Evolutionary conservation across 108 stramenopile genomes (phyloP).

Genomic region (Fragilaria crotonensis): DNA sequence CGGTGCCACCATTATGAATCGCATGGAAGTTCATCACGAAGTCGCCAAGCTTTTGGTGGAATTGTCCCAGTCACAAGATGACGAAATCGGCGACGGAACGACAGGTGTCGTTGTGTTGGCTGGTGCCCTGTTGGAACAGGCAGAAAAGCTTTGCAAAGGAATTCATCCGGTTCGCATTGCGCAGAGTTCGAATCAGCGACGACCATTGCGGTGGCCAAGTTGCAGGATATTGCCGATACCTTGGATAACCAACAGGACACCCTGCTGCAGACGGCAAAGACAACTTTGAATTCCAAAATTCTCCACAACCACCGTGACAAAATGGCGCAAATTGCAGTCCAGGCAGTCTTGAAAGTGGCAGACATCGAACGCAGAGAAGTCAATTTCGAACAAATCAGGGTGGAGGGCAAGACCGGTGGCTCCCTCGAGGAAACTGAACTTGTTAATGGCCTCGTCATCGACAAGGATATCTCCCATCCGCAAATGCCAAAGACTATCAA

Average conservation of each 20-base stretch:
- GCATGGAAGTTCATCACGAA: constrained; percentile 93
- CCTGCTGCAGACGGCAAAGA: constrained; percentile 91
- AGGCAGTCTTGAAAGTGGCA: constrained; percentile 93
- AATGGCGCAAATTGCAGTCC: constrained; percentile 95
- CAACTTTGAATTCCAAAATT: constrained; percentile 95
- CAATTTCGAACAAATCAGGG: constrained; percentile 99
- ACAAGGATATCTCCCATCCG: constrained; percentile 98
- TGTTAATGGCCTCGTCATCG: constrained; percentile 94
- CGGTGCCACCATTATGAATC: constrained; percentile 96
- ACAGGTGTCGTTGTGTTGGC: constrained; percentile 99
- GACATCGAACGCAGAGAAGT: constrained; percentile 96
- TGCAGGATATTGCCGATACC: constrained; percentile 84
- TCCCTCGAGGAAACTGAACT: constrained; percentile 95
- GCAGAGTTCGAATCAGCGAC: constrained; percentile 89
- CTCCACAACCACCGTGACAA: constrained; percentile 91
- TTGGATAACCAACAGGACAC: constrained; percentile 87
- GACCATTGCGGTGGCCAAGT: constrained; percentile 82
- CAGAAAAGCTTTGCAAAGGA: constrained; percentile 84
- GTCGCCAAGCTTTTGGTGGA: constrained; percentile 97
- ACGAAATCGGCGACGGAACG: constrained; percentile 99
- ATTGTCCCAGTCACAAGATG: constrained; percentile 92
- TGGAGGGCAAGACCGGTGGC: too few species aligned
- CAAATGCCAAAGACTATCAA: constrained; percentile 97
- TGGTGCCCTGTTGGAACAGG: constrained; percentile 96
- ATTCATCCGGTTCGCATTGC: constrained; percentile 98